These are phyloP conservation scores for Dothistroma pini DNA, from an alignment of 2,329 filamentous ascomycete species.

Conservation along the genomic window DNA sequence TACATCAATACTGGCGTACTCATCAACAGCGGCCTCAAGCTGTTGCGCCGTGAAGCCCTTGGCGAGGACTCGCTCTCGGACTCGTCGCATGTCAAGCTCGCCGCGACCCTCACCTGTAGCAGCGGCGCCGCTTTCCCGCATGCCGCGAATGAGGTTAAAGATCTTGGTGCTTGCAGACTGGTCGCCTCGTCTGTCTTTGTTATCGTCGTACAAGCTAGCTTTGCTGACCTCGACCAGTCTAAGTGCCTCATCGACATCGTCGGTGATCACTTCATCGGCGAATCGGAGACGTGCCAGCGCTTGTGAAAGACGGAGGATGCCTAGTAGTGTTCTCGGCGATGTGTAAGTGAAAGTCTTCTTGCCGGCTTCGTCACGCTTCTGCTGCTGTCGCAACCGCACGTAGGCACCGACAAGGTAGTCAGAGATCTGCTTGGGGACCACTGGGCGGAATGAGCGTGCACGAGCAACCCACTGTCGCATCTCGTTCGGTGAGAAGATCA, in stretches of 20 bases:
- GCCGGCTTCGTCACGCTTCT: constrained; percentile 84
- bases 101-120: constrained; percentile 71
- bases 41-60: constrained; percentile 98
- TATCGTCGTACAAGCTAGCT: constrained; percentile 76
- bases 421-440: constrained; percentile 77
- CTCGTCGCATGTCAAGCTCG: constrained; percentile 81
- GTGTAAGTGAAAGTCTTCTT: constrained; percentile 94
- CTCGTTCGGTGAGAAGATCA: constrained; percentile 89
- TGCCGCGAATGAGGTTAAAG: constrained; percentile 86
- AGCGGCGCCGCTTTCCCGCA: constrained; percentile 79
- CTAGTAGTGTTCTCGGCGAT: constrained; percentile 87
- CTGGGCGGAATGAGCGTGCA: constrained; percentile 82
- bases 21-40: constrained; percentile 78
- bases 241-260: constrained; percentile 94
- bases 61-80: constrained; percentile 86
- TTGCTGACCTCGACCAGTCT: constrained; percentile 91
- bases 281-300: constrained; percentile 91
- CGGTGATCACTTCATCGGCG: constrained; percentile 75
- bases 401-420: constrained; percentile 98
- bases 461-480: constrained; percentile 95
- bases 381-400: constrained; percentile 86
- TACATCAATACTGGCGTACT: constrained; percentile 85
- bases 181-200: constrained; percentile 56
- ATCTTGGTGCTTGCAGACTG: constrained; percentile 84
- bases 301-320: constrained; percentile 88